Base-by-base conservation (phyloP, 2,329 filamentous ascomycete genomes). In the Lachnellula hyalina region DNA sequence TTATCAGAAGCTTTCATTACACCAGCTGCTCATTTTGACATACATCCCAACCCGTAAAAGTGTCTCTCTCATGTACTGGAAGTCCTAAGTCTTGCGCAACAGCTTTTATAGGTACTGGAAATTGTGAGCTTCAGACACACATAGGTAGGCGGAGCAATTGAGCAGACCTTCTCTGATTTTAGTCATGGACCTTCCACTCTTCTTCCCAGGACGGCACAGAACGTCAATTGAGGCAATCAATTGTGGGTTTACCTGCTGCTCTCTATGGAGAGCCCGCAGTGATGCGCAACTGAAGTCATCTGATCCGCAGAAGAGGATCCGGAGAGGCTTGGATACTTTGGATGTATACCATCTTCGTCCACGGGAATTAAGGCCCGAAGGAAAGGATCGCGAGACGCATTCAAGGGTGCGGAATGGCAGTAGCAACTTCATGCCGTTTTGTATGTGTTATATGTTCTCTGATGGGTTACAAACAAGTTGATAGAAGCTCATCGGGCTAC, bases 281-380 rank as follows among this genome's bases (percentile, higher is more conserved):
- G 90, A 90, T 51, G 80, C 81, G 65, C 87, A 87, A 74, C 93
- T 96, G 72, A 97, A 96, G 2, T 85, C 79, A 71, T 99, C 94
- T 3, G 93, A 94, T 59, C 94, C 94, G 73, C 92, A 97, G 73
- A 96, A 99, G 4, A 99, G 80, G 52, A 99, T 90, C 35, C 85
- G 81, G 34, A 99, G 77, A 3, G 90, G 88, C 4, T 83, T 66
- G 23, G 63, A 64, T 11, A 48, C 12, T 35, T 61, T 45, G 21
- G 47, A 44, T 21, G 41, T 19, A 5, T 19, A 21, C n/a, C n/a
- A 44, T 44, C 41, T n/a, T 12, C 41, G n/a, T 12, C 41, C 41
- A 19, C 19, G 41, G 21, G 5, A 9, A 44, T 44, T n/a, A 14
- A 12, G 15, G 17, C n/a, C n/a, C 11, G n/a, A 14, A 11, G 19